Percentiles rank a stretch among this genome's conserved stretches.
Evolutionary conservation across 2,329 filamentous ascomycete genomes (phyloP).

Genomic region (Apiospora malaysiana): DNA sequence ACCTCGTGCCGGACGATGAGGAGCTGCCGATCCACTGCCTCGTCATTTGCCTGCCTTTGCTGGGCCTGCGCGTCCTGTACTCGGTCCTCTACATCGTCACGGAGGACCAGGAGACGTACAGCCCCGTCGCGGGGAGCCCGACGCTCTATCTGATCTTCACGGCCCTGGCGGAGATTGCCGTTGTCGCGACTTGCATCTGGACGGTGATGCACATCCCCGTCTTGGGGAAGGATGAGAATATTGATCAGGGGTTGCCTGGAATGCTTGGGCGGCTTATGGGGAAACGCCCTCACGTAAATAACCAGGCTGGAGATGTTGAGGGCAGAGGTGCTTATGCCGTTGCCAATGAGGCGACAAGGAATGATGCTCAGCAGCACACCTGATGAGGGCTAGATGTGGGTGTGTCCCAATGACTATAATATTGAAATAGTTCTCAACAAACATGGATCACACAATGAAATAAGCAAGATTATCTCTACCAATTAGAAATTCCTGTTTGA

Average conservation of each 20-base stretch:
- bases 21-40: not conserved
- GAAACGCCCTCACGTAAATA: not conserved
- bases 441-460: too few relatives aligned
- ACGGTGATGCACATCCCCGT: not conserved
- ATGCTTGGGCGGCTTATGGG: not conserved
- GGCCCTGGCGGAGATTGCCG: slow-evolving; percentile 24
- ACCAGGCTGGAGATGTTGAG: not conserved
- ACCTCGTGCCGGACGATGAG: slow-evolving; percentile 8
- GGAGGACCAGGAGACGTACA: not conserved
- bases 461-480: too few relatives aligned
- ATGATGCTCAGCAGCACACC: not conserved
- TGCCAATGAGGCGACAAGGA: not conserved
- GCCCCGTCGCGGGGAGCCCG: not conserved
- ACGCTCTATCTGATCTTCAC: slow-evolving; percentile 15
- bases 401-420: not conserved
- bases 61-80: slow-evolving; percentile 15
- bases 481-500: not conserved
- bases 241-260: not conserved
- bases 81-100: not conserved
- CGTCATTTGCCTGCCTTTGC: not conserved
- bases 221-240: not conserved
- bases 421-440: too few relatives aligned
- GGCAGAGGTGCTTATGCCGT: not conserved
- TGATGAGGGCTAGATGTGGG: not conserved
- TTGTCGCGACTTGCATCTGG: slow-evolving; percentile 27